Conservation (phyloP, 2,329 filamentous ascomycete species). For the Cladosporium oxysporum region DNA sequence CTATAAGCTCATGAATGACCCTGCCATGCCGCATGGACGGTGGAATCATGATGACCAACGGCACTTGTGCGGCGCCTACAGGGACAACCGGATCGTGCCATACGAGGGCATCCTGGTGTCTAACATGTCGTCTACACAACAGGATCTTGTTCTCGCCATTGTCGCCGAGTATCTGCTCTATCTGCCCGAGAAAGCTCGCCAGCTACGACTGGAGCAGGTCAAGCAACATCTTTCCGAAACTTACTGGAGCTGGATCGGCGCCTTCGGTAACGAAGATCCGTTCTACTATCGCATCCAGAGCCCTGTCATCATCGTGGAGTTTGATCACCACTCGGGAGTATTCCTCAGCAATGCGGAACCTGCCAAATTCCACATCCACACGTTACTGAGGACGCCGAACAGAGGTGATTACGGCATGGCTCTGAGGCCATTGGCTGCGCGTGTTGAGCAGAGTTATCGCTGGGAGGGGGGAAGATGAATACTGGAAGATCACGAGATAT, state of each 20-base stretch:
- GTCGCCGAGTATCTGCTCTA: slow-evolving; percentile 68
- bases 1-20: slow-evolving; percentile 63
- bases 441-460: not conserved
- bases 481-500: not conserved
- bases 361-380: slow-evolving; percentile 78
- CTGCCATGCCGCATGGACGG: slow-evolving; percentile 65
- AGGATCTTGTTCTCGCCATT: slow-evolving; percentile 59
- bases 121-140: slow-evolving; percentile 51
- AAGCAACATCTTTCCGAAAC: slow-evolving; percentile 65
- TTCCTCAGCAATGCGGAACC: slow-evolving; percentile 73
- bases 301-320: slow-evolving; percentile 72
- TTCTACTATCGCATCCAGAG: slow-evolving; percentile 80
- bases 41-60: slow-evolving; percentile 83
- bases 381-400: slow-evolving; percentile 70
- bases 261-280: slow-evolving; percentile 64
- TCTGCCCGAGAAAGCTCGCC: slow-evolving; percentile 59
- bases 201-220: slow-evolving; percentile 57
- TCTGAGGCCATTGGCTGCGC: slow-evolving; percentile 19
- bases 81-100: slow-evolving; percentile 77
- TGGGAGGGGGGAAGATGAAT: not conserved
- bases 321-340: slow-evolving; percentile 78
- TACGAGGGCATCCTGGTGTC: slow-evolving; percentile 63
- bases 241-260: slow-evolving; percentile 79
- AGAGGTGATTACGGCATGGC: slow-evolving; percentile 72
- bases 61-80: slow-evolving; percentile 74